Evolutionary conservation across 441 rosid species (phyloP).

Genomic region (Capsella rubella): DNA sequence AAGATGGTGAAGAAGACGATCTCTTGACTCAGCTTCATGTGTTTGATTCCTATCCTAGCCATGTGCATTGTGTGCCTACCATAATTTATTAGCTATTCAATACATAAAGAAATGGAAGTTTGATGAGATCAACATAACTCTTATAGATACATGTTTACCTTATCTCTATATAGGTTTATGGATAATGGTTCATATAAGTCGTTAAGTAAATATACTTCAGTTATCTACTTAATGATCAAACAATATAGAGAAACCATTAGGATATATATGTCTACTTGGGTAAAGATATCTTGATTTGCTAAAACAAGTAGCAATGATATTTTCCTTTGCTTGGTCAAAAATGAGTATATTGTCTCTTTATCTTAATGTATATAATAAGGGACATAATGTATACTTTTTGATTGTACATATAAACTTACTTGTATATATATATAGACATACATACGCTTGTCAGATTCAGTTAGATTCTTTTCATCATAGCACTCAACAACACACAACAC

Average conservation of each 20-base stretch:
- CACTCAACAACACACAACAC: conserved; percentile 8
- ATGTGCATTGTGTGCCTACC: conserved; percentile 34
- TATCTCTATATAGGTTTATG: neutral
- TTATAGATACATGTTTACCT: neutral
- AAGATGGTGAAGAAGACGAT: conserved; percentile 24
- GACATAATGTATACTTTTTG: conserved; percentile 1
- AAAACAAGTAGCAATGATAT: conserved; percentile 9
- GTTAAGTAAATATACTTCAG: neutral
- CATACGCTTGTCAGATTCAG: conserved; percentile 35
- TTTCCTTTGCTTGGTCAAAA: conserved; percentile 4
- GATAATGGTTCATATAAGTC: conserved; percentile 11
- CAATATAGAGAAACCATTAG: neutral
- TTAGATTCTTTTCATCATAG: conserved; percentile 38
- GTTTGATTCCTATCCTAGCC: conserved; percentile 43
- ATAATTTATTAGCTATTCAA: conserved; percentile 3
- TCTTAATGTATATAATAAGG: conserved; percentile 9
- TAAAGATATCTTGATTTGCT: conserved; percentile 2
- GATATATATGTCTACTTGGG: neutral
- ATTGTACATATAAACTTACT: neutral
- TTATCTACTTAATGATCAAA: neutral
- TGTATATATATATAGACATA: neutral
- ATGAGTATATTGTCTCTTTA: conserved; percentile 33
- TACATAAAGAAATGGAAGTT: conserved; percentile 14
- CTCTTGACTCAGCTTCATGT: conserved; percentile 47
- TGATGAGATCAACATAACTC: neutral